Conservation (phyloP, 2,329 filamentous ascomycete species). For the Fusarium sterilihyphosum region DNA sequence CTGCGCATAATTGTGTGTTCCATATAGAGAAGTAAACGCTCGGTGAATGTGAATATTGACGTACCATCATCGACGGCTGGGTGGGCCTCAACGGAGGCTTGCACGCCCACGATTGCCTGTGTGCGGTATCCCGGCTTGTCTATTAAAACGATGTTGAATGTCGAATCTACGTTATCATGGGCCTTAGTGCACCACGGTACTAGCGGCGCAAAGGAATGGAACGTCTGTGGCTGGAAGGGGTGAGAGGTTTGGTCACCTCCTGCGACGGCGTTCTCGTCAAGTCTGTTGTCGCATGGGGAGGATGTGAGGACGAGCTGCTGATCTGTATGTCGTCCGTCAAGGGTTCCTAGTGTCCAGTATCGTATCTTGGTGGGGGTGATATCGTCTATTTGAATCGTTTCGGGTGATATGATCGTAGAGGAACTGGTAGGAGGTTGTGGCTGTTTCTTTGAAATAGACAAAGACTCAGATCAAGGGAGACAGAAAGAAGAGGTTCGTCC, state of each 20-base stretch:
- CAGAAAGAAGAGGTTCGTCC: slow-evolving; percentile 34
- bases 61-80: slow-evolving; percentile 61
- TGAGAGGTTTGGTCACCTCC: slow-evolving; percentile 47
- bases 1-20: not conserved
- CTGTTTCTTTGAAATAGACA: slow-evolving; percentile 27
- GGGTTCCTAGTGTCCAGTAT: slow-evolving; percentile 35
- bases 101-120: slow-evolving; percentile 46
- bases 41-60: slow-evolving; percentile 43
- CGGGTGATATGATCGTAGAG: slow-evolving; percentile 11
- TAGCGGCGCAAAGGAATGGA: slow-evolving; percentile 35
- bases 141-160: slow-evolving; percentile 37
- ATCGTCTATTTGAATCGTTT: slow-evolving; percentile 14
- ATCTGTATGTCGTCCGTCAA: slow-evolving; percentile 39
- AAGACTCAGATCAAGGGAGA: slow-evolving; percentile 36
- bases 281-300: slow-evolving; percentile 49
- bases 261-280: slow-evolving; percentile 45
- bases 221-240: slow-evolving; percentile 36
- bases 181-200: slow-evolving; percentile 40
- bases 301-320: slow-evolving; percentile 41
- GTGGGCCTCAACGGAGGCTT: slow-evolving; percentile 51
- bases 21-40: slow-evolving; percentile 5
- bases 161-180: slow-evolving; percentile 44
- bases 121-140: slow-evolving; percentile 37
- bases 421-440: slow-evolving; percentile 8
- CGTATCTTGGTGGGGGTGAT: slow-evolving; percentile 9